Conservation (phyloP, 257 asterid species). For the Ballota nigra region DNA sequence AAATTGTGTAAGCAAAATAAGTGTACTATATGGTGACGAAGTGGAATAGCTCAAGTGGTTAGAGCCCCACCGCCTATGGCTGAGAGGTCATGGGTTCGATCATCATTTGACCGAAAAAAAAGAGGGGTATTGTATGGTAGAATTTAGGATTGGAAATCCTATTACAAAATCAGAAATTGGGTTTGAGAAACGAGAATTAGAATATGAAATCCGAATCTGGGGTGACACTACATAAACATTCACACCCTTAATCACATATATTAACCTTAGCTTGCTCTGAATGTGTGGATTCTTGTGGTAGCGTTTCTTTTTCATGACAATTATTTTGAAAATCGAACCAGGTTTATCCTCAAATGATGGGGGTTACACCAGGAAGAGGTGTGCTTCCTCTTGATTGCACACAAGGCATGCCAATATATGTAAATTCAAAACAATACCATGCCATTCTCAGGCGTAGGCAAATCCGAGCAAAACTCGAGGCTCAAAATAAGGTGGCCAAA, state of each 20-base stretch:
- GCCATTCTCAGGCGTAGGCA: conserved; percentile 79
- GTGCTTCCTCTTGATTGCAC: conserved; percentile 58
- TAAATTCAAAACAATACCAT: conserved; percentile 73
- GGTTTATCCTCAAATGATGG: conserved; percentile 64
- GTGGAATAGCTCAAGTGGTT: too few species aligned
- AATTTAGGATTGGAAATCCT: too few species aligned
- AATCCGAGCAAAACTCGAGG: conserved; percentile 71
- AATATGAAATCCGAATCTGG: too few species aligned
- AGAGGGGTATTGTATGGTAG: too few species aligned
- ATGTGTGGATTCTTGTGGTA: neutral
- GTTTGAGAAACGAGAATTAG: too few species aligned
- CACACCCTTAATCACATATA: neutral
- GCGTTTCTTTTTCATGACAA: neutral
- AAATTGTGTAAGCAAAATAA: too few species aligned
- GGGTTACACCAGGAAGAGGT: conserved; percentile 44
- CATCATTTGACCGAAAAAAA: too few species aligned
- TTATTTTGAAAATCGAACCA: conserved; percentile 24
- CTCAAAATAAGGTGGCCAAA: conserved; percentile 49
- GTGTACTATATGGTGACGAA: too few species aligned
- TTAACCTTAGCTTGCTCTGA: neutral
- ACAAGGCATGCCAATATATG: conserved; percentile 58
- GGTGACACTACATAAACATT: too few species aligned
- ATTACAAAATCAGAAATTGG: too few species aligned
- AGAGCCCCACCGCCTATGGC: too few species aligned
- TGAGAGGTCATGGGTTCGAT: too few species aligned